A percentile compares a stretch with the other conserved stretches of the same genome.
Evolutionary conservation across 371 early-diverging fungal genomes (phyloP).

Genomic region (Amoeboaphelidium protococcarum): DNA sequence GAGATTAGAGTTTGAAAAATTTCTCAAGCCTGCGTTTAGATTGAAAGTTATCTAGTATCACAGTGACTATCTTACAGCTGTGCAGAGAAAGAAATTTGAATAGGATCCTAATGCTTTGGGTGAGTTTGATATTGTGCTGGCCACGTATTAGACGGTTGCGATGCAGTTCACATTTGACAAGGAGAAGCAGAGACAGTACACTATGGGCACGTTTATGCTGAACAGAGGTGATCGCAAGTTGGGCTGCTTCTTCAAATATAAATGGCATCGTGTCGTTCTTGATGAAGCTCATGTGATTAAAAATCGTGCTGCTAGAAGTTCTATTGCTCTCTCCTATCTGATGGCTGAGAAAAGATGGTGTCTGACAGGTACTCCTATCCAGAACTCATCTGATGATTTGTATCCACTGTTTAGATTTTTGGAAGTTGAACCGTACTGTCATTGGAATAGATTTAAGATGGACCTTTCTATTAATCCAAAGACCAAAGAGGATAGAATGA

Average conservation of each 20-base stretch:
- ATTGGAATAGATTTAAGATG: not conserved
- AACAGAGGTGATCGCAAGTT: not conserved
- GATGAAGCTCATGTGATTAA: not conserved
- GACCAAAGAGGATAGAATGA: not conserved
- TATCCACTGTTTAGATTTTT: slow-evolving; percentile 18
- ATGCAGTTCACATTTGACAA: not conserved
- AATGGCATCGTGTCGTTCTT: not conserved
- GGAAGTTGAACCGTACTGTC: slow-evolving; percentile 4
- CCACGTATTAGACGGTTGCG: not conserved
- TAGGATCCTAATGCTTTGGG: not conserved
- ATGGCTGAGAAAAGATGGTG: slow-evolving; percentile 12
- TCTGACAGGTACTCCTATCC: slow-evolving; percentile 17
- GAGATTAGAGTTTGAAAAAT: not conserved
- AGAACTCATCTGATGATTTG: slow-evolving; percentile 16
- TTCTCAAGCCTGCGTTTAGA: not conserved
- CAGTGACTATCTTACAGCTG: not conserved
- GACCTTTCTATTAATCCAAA: not conserved
- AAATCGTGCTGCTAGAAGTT: not conserved
- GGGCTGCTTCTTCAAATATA: not conserved
- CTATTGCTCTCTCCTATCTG: not conserved
- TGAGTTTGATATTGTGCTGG: not conserved
- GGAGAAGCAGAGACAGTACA: not conserved
- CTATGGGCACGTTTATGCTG: too few species aligned
- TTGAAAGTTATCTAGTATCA: not conserved
- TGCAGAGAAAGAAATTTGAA: not conserved